A percentile compares a stretch with the other conserved stretches of the same genome.
These are phyloP conservation scores for Annulohypoxylon bovei DNA, from an alignment of 495 filamentous ascomycete genomes.

Conservation along the genomic window DNA sequence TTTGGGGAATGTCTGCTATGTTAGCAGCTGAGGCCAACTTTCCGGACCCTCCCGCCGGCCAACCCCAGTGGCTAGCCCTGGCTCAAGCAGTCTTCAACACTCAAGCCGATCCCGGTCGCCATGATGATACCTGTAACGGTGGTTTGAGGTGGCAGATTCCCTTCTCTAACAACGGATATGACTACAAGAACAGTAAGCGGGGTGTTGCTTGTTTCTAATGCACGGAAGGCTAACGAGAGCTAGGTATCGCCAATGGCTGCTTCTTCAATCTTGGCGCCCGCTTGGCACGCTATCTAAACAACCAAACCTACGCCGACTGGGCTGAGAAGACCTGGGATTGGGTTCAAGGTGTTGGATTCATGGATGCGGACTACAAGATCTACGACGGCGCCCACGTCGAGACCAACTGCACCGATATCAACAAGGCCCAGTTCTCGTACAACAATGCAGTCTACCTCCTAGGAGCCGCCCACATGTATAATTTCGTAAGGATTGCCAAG, in stretches of 20 bases:
- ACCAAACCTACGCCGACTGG: conserved; percentile 80
- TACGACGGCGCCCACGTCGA: conserved; percentile 76
- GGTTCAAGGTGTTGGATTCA: conserved; percentile 69
- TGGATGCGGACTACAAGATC: conserved; percentile 68
- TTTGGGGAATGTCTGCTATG: conserved; percentile 84
- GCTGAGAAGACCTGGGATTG: conserved; percentile 81
- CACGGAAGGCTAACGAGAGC: conserved; percentile 19
- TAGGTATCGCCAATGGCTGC: conserved; percentile 73
- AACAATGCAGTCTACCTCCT: conserved; percentile 77
- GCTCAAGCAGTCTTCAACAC: conserved; percentile 81
- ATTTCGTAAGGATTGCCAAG: conserved; percentile 61
- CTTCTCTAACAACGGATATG: conserved; percentile 77
- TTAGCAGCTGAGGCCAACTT: conserved; percentile 78
- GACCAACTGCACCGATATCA: conserved; percentile 69
- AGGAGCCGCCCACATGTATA: conserved; percentile 82
- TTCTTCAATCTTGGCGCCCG: conserved; percentile 86
- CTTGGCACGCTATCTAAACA: conserved; percentile 78
- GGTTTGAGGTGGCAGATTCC: conserved; percentile 85
- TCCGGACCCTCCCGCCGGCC: conserved; percentile 65
- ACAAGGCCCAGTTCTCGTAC: conserved; percentile 75
- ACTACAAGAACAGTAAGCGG: conserved; percentile 84
- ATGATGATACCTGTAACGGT: conserved; percentile 69
- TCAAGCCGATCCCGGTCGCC: conserved; percentile 72
- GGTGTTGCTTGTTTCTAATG: neutral
- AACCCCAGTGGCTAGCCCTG: conserved; percentile 77